phyloP scores from a whole-genome alignment of 768 basidiomycete species.

The Peribolospora baueri region DNA sequence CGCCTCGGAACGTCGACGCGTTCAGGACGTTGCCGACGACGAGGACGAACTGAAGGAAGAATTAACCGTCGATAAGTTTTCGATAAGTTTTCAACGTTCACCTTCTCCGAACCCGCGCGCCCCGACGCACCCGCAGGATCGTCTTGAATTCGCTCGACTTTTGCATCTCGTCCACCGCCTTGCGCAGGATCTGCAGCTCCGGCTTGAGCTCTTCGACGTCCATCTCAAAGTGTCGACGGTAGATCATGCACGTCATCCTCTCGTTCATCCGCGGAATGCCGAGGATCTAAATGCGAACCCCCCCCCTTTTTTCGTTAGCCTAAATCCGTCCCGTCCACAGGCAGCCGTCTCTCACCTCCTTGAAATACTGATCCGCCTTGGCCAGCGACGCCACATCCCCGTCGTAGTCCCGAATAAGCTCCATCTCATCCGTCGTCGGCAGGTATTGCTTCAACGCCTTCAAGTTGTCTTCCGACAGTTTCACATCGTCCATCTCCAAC shows the following conservation, averaged over 20 bases:
- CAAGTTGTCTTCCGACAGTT: slow-evolving; percentile 47
- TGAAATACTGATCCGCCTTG: slow-evolving; percentile 62
- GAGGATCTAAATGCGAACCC: slow-evolving; percentile 33
- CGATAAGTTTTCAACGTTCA: not conserved
- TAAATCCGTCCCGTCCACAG: too few relatives aligned
- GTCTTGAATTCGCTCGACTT: slow-evolving; percentile 39
- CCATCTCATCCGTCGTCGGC: slow-evolving; percentile 60
- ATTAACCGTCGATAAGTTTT: not conserved
- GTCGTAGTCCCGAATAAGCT: slow-evolving; percentile 37
- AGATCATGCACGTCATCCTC: slow-evolving; percentile 60
- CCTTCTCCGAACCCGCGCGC: too few relatives aligned
- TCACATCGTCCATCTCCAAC: slow-evolving; percentile 43
- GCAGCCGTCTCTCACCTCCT: slow-evolving; percentile 28
- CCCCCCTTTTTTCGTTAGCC: not conserved
- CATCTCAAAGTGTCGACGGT: slow-evolving; percentile 52
- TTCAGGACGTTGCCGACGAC: slow-evolving; percentile 63
- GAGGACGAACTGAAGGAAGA: slow-evolving; percentile 34
- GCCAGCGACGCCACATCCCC: slow-evolving; percentile 48
- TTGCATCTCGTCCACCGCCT: slow-evolving; percentile 45
- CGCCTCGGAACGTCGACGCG: slow-evolving; percentile 54
- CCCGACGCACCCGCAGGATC: slow-evolving; percentile 37
- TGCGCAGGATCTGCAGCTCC: slow-evolving; percentile 46
- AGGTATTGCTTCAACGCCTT: slow-evolving; percentile 47
- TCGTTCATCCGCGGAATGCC: slow-evolving; percentile 46
- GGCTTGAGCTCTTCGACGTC: slow-evolving; percentile 64